Base-by-base conservation (phyloP, 352 stramenopile genomes). In the Pythium brachiatum region DNA sequence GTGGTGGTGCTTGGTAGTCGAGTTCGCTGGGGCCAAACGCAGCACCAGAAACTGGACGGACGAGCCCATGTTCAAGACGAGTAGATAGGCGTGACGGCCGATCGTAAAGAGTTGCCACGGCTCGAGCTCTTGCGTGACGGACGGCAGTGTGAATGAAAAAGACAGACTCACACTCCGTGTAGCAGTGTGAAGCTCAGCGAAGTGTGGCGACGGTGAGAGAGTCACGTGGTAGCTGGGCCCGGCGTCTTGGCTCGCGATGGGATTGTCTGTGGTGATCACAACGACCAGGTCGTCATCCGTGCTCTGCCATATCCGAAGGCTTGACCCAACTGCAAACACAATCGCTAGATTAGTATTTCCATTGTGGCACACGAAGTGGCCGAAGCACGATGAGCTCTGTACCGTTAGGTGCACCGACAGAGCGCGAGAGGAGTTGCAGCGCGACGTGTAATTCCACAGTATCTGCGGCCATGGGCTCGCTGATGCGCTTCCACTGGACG, bases 261-360 rank as follows among this genome's bases (percentile, higher is more conserved):
- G 53, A 21, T 27, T 50, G 6, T 84, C 74, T 0, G 39, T 73
- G 3, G 67, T 68, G 50, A 88, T 70, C 0, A 68, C 75, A 0
- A 83, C 62, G 15, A 92, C 73, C n/a, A 90, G 23, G 11, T 59
- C 47, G 25, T 81, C 41, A 51, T 89, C 76, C 5, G 62, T 39
- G 57, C 72, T 89, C 57, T 92, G 79, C 83, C 81, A 90, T 7
- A 92, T 64, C 7, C 70, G 62, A 29, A 92, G 64, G 3, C 68
- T 61, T 2, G 68, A 71, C 15, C 70, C 67, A 57, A 54, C 60
- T 58, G 38, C 3, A 47, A 46, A 12, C 20, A 43, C n/a, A 29
- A 32, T 15, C 15, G 9, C 13, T 21, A 18, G 21, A 2, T 60
- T 12, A 23, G 3, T n/a, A 8, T 36, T 41, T 3, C 3, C 15